Evolutionary conservation across 2,329 filamentous ascomycete genomes (phyloP), one percentile per base, ranked within the genome.

Genomic region (Paraphoma chrysanthemicola): DNA sequence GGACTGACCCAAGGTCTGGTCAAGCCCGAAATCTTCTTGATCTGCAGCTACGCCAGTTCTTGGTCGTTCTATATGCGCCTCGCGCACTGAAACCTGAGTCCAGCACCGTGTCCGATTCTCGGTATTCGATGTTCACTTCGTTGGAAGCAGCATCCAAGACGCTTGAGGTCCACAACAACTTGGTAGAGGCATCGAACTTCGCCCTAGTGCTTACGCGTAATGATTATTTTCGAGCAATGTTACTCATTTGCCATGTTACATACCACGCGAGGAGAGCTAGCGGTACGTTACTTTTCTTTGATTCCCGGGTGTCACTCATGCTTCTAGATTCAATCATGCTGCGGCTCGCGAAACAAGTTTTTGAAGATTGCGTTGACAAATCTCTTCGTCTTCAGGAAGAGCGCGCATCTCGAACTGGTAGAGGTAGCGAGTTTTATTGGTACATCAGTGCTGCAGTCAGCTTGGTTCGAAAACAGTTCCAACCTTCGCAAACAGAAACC

Each of bases 371-470:
- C n/a, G 45, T 54, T 11, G 62, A 72, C 3, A 60, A 71, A 36
- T 64, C 67, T 1, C 63, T 77, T 6, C 55, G 57, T 7, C 51
- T 78, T n/a, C 64, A 77, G 14, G 75, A 77, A 57, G 63, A 73
- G 28, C 64, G 71, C 14, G 71, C 73, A 12, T 62, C 70, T 41
- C 60, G 63, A 3, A 68, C 72, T 9, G 76, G 76, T 18, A 72
- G 72, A 23, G 75, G 75, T 1, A 73, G 69, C 38, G 73, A 77
- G 14, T 63, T 70, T 23, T 72, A 72, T 51, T 78, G 73, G 74
- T 71, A 73, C 33, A 59, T 76, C 1, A 70, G 64, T 17, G 73
- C 74, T 12, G 75, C 73, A n/a, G 62, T 62, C 6, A 69, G 67
- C 30, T 58, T 78, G 10, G 63, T 76, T 10, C 55, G 56, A 42